Percentiles rank a stretch among this genome's conserved stretches.
Conservation (phyloP, 1,284 basidiomycete genomes). For the Pseudomicrostroma phylloplanum region DNA sequence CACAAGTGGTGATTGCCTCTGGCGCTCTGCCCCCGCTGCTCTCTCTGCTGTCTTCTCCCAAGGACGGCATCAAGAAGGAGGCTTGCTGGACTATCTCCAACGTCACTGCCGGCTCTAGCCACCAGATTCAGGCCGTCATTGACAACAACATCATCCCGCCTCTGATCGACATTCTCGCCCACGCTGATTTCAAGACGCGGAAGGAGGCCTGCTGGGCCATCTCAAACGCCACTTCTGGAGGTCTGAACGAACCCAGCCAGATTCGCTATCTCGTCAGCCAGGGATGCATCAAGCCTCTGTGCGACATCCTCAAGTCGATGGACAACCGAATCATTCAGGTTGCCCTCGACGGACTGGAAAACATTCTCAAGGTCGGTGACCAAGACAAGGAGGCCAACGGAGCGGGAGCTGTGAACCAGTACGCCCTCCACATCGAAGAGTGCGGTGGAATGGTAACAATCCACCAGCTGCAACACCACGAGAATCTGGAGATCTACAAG, state of each 20-base stretch:
- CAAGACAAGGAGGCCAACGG: conserved; percentile 81
- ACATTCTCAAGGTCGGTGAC: conserved; percentile 97
- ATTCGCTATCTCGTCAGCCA: conserved; percentile 97
- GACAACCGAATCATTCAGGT: conserved; percentile 99
- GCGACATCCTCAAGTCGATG: conserved; percentile 91
- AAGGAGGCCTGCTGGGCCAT: conserved; percentile 99
- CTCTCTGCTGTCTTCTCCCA: conserved; percentile 83
- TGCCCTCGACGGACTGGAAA: conserved; percentile 92
- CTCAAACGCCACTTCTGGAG: conserved; percentile 96
- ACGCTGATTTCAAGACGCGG: conserved; percentile 98
- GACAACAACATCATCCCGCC: conserved; percentile 82
- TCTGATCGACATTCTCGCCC: conserved; percentile 92
- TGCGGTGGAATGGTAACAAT: conserved; percentile 91
- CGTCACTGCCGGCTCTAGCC: conserved; percentile 90
- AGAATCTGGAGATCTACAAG: conserved; percentile 98
- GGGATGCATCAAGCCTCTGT: conserved; percentile 97
- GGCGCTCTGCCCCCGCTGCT: conserved; percentile 89
- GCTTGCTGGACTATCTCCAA: conserved; percentile 99
- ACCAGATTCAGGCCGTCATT: conserved; percentile 81
- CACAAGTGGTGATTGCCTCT: conserved; percentile 94
- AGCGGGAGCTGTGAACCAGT: conserved; percentile 81
- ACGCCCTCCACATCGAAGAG: conserved; percentile 90
- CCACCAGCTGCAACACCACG: conserved; percentile 98
- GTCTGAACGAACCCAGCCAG: conserved; percentile 90
- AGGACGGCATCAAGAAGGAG: conserved; percentile 88